A percentile compares a stretch with the other conserved stretches of the same genome.
Evolutionary conservation across 2,329 filamentous ascomycete genomes (phyloP).

Genomic region (Penicillium decumbens): DNA sequence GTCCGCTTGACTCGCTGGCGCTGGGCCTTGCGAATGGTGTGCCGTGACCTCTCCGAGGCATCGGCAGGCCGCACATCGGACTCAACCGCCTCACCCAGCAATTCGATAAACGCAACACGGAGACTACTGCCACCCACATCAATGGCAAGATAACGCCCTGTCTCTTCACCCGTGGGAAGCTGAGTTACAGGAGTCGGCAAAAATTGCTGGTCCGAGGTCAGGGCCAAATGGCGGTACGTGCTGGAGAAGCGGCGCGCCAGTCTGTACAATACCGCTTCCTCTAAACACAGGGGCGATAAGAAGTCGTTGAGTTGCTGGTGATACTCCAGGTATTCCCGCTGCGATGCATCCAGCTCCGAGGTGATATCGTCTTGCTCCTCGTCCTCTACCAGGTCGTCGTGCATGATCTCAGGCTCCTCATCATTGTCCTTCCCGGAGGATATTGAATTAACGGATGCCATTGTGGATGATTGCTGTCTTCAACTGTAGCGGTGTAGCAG

Average conservation of each 20-base stretch:
- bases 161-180: constrained; percentile 49
- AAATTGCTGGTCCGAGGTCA: constrained; percentile 46
- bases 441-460: constrained; percentile 25
- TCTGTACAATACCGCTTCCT: constrained; percentile 43
- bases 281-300: constrained; percentile 38
- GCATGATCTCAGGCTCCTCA: constrained; percentile 27
- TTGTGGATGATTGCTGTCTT: constrained; percentile 6
- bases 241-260: constrained; percentile 45
- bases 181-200: constrained; percentile 46
- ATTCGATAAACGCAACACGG: constrained; percentile 53
- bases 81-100: constrained; percentile 44
- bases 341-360: constrained; percentile 27
- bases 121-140: constrained; percentile 56
- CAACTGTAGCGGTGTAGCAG: background rate
- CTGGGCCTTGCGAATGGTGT: constrained; percentile 45
- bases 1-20: constrained; percentile 46
- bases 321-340: constrained; percentile 29
- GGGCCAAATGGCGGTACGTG: constrained; percentile 43
- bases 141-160: constrained; percentile 53
- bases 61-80: constrained; percentile 30
- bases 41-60: constrained; percentile 38
- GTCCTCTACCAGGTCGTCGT: constrained; percentile 29
- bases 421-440: constrained; percentile 24
- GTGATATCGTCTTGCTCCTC: constrained; percentile 35
- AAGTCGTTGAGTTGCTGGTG: constrained; percentile 40